Evolutionary conservation across 768 basidiomycete genomes (phyloP), one percentile per base, ranked within the genome.

Genomic region (Kwoniella europaea): DNA sequence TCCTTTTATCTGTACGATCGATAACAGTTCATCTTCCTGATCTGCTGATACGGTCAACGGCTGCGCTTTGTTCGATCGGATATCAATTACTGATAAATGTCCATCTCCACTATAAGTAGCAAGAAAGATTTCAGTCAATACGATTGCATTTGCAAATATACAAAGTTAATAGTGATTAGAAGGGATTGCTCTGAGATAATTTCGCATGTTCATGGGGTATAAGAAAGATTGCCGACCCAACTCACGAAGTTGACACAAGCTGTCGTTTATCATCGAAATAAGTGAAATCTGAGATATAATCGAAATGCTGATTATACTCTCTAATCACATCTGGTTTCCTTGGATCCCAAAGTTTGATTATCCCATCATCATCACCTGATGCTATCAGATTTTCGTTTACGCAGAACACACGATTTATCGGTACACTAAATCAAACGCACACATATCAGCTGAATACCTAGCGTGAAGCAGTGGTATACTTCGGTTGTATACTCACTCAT

Each of bases 311-410:
- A 41, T 85, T 88, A 79, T 93, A 94, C 20, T 87, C 85, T 44
- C 90, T 87, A 18, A 91, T 84, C 56, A 87, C 86, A 10, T 89
- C 89, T 62, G 86, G 84, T 78, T 89, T 87, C 68, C 94, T 86
- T 22, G 91, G 89, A 81, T 97, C 94, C 94, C 94, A 97, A 27
- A 98, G 87, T 94, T 96, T 96, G 82, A 98, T 89, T 24, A 94
- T 89, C 43, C 95, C 95, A 65, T 95, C 93, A 79, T 98, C 95
- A 81, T 97, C 95, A 18, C 95, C 95, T 7, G 92, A 93, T 20
- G 89, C 89, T 16, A 96, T 82, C 67, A 93, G 84, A 82, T 91
- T 88, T 4, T 90, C 88, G 74, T 88, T 87, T 54, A 93, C 83
- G 73, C 86, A 86, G 75, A 90, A 90, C 44, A 97, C 88, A 69